Evolutionary conservation across 202 grass and related monocot genomes (phyloP).

Genomic region (Schoenoplectus tabernaemontani): DNA sequence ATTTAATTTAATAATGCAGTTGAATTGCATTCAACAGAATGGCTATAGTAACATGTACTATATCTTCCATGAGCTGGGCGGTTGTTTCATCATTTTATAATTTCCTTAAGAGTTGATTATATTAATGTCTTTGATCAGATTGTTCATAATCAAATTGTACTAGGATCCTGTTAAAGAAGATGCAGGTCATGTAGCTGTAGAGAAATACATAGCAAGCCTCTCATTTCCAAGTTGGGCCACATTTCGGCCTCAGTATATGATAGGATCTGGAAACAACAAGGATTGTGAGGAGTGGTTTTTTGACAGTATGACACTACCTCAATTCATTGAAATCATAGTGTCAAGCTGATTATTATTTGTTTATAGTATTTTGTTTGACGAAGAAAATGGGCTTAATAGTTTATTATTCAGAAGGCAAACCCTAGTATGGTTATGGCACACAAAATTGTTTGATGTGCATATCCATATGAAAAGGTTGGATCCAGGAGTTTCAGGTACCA

Average conservation of each 20-base stretch:
- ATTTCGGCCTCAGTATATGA: constrained; percentile 93
- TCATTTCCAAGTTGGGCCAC: constrained; percentile 54
- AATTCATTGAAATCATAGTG: not conserved
- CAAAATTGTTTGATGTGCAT: not conserved
- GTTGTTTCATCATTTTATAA: not conserved
- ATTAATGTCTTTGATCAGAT: not conserved
- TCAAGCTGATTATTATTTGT: not conserved
- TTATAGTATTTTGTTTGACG: not conserved
- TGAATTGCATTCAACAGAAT: not conserved
- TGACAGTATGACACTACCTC: constrained; percentile 44
- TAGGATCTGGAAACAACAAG: constrained; percentile 94
- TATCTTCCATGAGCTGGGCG: not conserved
- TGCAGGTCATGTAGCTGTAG: constrained; percentile 68
- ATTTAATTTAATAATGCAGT: not conserved
- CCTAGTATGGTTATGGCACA: not conserved
- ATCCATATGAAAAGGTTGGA: not conserved
- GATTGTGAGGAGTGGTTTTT: constrained; percentile 99
- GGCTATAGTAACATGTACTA: not conserved
- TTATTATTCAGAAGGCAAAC: not conserved
- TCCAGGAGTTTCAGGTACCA: not conserved
- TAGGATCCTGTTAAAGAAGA: constrained; percentile 84
- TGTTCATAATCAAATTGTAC: not conserved
- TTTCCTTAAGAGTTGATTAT: not conserved
- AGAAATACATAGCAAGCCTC: constrained; percentile 63
- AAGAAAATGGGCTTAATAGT: not conserved